Conservation (phyloP, 805 yeast species). For the Suhomyces prunicola region DNA sequence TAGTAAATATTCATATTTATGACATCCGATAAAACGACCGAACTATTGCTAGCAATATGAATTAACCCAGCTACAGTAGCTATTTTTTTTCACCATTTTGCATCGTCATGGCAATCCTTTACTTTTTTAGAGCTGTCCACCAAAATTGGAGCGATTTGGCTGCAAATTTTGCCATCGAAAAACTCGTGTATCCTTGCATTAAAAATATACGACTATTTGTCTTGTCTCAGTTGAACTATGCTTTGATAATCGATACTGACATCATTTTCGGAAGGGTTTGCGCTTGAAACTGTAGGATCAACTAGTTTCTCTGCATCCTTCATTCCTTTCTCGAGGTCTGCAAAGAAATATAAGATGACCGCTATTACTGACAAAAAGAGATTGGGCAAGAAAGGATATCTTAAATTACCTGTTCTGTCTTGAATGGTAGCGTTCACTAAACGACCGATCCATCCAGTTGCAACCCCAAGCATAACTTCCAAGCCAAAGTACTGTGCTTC, state of each 20-base stretch:
- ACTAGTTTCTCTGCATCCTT: slow-evolving; percentile 16
- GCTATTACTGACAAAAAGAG: slow-evolving; percentile 26
- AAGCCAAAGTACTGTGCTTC: slow-evolving; percentile 44
- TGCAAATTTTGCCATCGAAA: neutral
- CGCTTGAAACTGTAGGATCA: neutral
- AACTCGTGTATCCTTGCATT: neutral
- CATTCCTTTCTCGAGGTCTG: slow-evolving; percentile 34
- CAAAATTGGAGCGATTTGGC: neutral
- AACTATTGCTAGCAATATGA: neutral
- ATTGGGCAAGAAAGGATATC: slow-evolving; percentile 38
- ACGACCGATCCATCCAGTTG: slow-evolving; percentile 41
- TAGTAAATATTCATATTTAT: too few species aligned
- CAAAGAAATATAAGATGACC: slow-evolving; percentile 18
- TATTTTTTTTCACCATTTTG: neutral
- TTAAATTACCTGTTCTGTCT: slow-evolving; percentile 34
- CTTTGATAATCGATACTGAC: neutral
- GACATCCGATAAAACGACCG: too few species aligned
- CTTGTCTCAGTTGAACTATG: neutral
- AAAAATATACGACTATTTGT: neutral
- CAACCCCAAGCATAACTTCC: slow-evolving; percentile 38
- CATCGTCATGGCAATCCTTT: neutral
- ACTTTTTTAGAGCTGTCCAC: too few species aligned
- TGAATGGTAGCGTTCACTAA: slow-evolving; percentile 39
- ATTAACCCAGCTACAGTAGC: neutral
- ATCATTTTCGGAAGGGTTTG: neutral